phyloP scores from a whole-genome alignment of 2,329 filamentous ascomycete species.

The Fusarium sp. region DNA sequence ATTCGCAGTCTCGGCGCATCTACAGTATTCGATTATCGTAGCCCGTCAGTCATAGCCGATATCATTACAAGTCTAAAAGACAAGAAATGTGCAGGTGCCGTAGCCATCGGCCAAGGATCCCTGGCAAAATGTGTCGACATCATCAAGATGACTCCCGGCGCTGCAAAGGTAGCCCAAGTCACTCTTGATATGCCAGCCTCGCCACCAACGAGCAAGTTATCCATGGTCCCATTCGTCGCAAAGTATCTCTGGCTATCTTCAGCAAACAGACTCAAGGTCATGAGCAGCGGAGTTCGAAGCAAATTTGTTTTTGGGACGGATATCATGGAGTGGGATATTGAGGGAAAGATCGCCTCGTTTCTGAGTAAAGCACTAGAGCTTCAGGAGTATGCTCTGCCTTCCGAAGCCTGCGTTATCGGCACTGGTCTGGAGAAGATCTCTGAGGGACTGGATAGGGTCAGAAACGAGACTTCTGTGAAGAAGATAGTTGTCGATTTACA shows the following conservation, averaged over 20 bases:
- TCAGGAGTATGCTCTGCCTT: neutral
- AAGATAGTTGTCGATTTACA: no score
- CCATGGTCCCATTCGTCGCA: constrained; percentile 1
- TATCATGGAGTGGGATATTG: neutral
- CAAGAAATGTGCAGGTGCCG: neutral
- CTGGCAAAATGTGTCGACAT: neutral
- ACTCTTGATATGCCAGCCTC: neutral
- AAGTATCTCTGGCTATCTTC: constrained; percentile 5
- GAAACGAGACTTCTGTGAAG: neutral
- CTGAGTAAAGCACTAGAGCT: neutral
- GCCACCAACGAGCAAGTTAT: neutral
- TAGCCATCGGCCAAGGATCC: neutral
- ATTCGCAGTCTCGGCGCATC: neutral
- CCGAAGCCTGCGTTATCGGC: accelerated
- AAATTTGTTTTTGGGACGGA: constrained; percentile 11
- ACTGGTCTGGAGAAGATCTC: neutral
- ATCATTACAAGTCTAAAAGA: neutral
- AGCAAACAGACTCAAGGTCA: neutral
- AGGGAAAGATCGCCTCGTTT: neutral
- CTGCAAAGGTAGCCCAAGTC: neutral
- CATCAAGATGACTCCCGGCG: neutral
- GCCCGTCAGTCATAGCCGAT: neutral
- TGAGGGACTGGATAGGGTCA: neutral
- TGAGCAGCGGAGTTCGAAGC: neutral
- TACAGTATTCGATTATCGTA: neutral